Percentiles rank a stretch among this genome's conserved stretches.
These are phyloP conservation scores for Cercospora zeina DNA, from an alignment of 2,329 filamentous ascomycete genomes.

Conservation along the genomic window DNA sequence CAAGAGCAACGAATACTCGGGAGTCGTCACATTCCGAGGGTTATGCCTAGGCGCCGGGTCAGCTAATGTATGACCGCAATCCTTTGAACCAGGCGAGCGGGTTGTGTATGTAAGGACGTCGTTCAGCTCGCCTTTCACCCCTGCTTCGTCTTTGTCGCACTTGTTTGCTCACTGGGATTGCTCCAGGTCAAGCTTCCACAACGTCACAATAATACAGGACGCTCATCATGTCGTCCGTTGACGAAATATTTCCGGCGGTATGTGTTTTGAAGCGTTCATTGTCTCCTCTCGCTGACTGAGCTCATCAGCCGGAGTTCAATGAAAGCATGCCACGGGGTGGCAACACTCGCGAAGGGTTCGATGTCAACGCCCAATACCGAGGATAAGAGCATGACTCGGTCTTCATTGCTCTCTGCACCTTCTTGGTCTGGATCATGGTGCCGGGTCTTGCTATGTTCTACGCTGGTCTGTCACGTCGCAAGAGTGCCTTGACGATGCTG, in stretches of 20 bases:
- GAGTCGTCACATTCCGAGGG: background rate
- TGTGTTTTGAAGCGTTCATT: background rate
- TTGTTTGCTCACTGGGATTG: background rate
- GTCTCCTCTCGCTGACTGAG: background rate
- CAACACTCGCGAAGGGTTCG: constrained; percentile 52
- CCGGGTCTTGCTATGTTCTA: constrained; percentile 66
- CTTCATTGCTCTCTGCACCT: constrained; percentile 60
- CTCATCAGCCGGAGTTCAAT: constrained; percentile 42
- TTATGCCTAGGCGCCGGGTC: background rate
- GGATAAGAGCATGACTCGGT: constrained; percentile 63
- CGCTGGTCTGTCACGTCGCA: constrained; percentile 62
- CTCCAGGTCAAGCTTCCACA: background rate
- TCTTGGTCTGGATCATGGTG: constrained; percentile 66
- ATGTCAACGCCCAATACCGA: constrained; percentile 60
- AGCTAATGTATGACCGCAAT: background rate
- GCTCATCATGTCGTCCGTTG: constrained; percentile 7
- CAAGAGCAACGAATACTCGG: background rate
- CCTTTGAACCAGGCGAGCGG: constrained; percentile 1
- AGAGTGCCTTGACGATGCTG: constrained; percentile 61
- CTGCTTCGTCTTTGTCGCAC: constrained; percentile 1
- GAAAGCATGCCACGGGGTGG: constrained; percentile 54
- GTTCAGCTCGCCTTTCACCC: background rate
- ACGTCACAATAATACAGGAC: background rate
- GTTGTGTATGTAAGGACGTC: background rate
- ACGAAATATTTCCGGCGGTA: constrained; percentile 9